Base-by-base conservation (phyloP, 805 yeast species). In the Nakazawaea laoshanensis region DNA sequence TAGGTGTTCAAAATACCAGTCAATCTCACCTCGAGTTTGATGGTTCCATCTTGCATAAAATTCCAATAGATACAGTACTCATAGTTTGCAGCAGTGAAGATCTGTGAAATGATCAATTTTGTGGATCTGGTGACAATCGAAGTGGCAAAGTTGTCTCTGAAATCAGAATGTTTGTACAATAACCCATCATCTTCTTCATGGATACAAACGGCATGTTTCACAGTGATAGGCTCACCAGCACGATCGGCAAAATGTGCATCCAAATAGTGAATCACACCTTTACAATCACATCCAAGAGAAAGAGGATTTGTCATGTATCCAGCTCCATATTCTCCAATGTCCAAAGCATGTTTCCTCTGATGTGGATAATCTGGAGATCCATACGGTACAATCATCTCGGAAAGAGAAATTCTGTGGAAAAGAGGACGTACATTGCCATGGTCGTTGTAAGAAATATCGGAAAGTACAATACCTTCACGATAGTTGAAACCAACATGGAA, bases 121-220 rank as follows among this genome's bases (percentile, higher is more conserved):
- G 80, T 77, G 32, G 86, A 81, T 61, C 94, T 72, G 32, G 86
- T 76, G 40, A 75, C 80, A 44, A 81, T 70, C 23, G 81, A 71
- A 35, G 89, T 82, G 41, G 74, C 75, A 58, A 78, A 80, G 50
- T 67, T 73, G 55, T 82, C 89, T 65, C 92, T 73, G 63, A 78
- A 82, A 59, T 82, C 89, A 37, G 89, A 79, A 59, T 82, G 92
- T 63, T 82, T 82, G 67, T 65, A 80, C 43, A 82, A 60, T 42
- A 82, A 57, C 21, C 92, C 89, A 48, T 80, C 87, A 50, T 83
- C 92, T 57, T 82, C 89, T 62, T 82, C 92, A 53, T 83, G 92
- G 48, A 82, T 80, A 58, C 92, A 82, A 40, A 82, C 69, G 11
- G 88, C 89, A 46, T 82, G 78, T 57, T 76, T 79, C 39, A 80